These are phyloP conservation scores for Filobasidium wieringae DNA, from an alignment of 768 basidiomycete genomes.

Conservation along the genomic window DNA sequence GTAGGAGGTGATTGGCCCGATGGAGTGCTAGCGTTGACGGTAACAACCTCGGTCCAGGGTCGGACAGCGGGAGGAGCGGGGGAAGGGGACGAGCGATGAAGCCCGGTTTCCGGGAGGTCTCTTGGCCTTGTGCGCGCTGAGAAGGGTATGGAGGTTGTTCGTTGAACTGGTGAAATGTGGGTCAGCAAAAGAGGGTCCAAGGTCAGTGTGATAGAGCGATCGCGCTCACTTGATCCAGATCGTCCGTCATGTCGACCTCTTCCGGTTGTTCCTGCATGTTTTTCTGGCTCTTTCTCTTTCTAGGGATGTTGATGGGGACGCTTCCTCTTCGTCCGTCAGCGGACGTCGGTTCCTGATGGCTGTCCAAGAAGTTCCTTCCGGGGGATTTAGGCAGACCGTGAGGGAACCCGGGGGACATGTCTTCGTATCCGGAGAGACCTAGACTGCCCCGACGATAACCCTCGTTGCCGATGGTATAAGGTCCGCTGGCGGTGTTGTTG, in stretches of 20 bases:
- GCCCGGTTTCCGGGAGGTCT: not conserved
- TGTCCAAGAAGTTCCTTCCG: not conserved
- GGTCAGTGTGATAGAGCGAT: too few species aligned
- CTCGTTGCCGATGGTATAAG: conserved; percentile 15
- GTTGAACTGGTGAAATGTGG: not conserved
- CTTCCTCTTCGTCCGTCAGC: conserved; percentile 25
- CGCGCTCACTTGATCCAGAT: too few species aligned
- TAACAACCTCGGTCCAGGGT: conserved; percentile 36
- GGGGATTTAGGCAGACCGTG: not conserved
- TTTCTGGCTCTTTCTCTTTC: conserved; percentile 1
- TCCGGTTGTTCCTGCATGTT: not conserved
- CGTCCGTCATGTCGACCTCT: conserved; percentile 11
- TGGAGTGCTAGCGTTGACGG: conserved; percentile 36
- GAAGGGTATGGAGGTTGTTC: too few species aligned
- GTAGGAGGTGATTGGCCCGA: conserved; percentile 35
- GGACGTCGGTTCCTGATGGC: not conserved
- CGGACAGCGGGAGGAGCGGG: conserved; percentile 35
- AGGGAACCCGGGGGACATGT: not conserved
- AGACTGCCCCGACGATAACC: conserved; percentile 12
- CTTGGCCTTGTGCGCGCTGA: not conserved
- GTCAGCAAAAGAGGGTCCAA: not conserved
- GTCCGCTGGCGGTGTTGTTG: too few species aligned
- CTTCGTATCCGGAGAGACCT: conserved; percentile 4
- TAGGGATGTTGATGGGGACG: conserved; percentile 34
- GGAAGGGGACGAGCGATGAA: conserved; percentile 28